These are phyloP conservation scores for Erythrophleum fordii DNA, from an alignment of 306 rosid species.

Conservation along the genomic window DNA sequence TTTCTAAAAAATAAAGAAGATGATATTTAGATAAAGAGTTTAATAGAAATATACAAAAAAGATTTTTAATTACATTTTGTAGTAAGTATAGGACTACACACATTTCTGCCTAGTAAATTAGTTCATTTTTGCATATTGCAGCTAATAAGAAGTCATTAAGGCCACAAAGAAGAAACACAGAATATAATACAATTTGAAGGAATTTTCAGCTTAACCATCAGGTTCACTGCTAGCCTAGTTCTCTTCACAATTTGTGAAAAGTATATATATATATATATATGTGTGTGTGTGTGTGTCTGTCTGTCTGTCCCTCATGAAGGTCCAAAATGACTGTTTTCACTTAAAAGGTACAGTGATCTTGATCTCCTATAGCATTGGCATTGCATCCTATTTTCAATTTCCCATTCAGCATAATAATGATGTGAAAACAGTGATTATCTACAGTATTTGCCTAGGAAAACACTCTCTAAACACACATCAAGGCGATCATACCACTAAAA, in stretches of 20 bases:
- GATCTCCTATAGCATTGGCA: not conserved
- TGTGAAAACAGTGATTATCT: not conserved
- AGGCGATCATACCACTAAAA: slow-evolving; percentile 11
- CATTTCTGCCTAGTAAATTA: not conserved
- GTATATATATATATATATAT: not conserved
- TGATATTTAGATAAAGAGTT: not conserved
- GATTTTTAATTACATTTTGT: not conserved
- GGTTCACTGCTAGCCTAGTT: not conserved
- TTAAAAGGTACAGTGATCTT: slow-evolving; percentile 22
- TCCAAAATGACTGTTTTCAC: slow-evolving; percentile 18
- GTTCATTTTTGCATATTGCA: slow-evolving; percentile 5
- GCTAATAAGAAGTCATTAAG: not conserved
- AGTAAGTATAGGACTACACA: not conserved
- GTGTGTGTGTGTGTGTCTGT: too few relatives aligned
- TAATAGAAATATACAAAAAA: not conserved
- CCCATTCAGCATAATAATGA: slow-evolving; percentile 2
- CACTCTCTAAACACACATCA: not conserved
- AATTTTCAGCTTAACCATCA: not conserved
- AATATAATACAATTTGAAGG: not conserved
- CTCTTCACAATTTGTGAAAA: not conserved
- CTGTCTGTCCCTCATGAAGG: not conserved
- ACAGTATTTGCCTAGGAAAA: not conserved
- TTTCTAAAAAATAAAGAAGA: not conserved
- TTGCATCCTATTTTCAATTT: not conserved
- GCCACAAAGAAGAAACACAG: slow-evolving; percentile 15